phyloP scores from a whole-genome alignment of 2,329 filamentous ascomycete genomes.

The Penicillium sp. region DNA sequence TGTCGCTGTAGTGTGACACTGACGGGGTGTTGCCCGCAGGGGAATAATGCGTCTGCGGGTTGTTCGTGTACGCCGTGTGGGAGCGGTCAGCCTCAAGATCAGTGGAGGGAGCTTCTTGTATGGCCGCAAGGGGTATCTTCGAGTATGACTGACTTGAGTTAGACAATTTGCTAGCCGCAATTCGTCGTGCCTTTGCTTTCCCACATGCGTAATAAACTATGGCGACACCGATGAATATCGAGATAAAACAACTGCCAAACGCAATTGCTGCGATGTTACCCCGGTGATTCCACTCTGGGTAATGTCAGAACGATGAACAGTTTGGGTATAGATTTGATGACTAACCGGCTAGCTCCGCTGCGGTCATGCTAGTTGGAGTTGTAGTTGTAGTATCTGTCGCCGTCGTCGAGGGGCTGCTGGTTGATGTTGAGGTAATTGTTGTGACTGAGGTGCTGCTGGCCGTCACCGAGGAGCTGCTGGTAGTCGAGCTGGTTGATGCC shows the following conservation, averaged over 20 bases:
- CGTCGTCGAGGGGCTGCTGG: background rate
- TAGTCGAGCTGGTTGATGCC: background rate
- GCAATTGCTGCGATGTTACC: slow-evolving; percentile 15
- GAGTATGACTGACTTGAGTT: background rate
- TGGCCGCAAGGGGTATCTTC: background rate
- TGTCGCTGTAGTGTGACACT: background rate
- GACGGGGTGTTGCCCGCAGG: background rate
- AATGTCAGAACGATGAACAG: background rate
- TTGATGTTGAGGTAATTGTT: background rate
- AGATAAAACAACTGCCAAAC: slow-evolving; percentile 9
- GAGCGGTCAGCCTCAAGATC: slow-evolving; percentile 4
- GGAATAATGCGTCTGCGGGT: background rate
- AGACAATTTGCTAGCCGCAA: slow-evolving; percentile 8
- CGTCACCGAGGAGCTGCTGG: background rate
- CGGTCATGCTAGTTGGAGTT: slow-evolving; percentile 6
- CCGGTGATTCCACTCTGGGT: slow-evolving; percentile 5
- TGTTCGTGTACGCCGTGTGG: slow-evolving; percentile 8
- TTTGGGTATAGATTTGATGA: too few relatives aligned
- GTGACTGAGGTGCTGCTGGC: slow-evolving; percentile 2
- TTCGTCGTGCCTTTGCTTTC: slow-evolving; percentile 10
- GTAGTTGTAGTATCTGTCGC: slow-evolving; percentile 3
- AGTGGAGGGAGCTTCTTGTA: background rate
- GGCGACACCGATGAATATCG: slow-evolving; percentile 9
- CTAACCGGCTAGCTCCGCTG: background rate
- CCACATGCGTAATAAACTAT: slow-evolving; percentile 4